Evolutionary conservation across 116 monocot species (phyloP), one percentile per base, ranked within the genome.

Genomic region (Dioscorea cayenensis): DNA sequence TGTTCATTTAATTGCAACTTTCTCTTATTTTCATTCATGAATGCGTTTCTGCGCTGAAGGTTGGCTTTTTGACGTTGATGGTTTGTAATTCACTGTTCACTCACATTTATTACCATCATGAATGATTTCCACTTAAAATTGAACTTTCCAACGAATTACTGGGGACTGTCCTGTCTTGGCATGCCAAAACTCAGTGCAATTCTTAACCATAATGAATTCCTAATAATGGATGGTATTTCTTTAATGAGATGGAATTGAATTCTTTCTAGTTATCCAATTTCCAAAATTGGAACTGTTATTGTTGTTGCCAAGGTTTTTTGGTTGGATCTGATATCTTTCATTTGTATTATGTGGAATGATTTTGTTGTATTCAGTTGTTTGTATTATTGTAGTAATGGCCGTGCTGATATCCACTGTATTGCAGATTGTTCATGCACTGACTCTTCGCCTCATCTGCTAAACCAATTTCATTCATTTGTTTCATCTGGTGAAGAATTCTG

Each of bases 401-500:
- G 2, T 52, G 6, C 55, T 55, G 55, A 55, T 55, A 16, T 55
- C 55, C 17, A 16, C 17, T n/a, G 5, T n/a, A 55, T 55, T 55
- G 55, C 14, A 55, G 55, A 55, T 55, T 55, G 55, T 55, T 55
- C 0, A 16, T n/a, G 55, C 55, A 55, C 17, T n/a, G 55, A 55
- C 14, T 55, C 14, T 55, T n/a, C 17, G 8, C 11, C 43, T 43
- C 43, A 10, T 43, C 43, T 12, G 43, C 12, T 6, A 43, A 43
- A 3, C 55, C 55, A 27, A 14, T 58, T 50, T 60, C 21, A 12
- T 66, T 51, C 28, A 25, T 32, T 43, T 43, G 17, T 74, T 18
- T 35, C 21, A 7, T 23, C 59, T 84, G 10, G 14, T 67, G 35
- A 77, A 59, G 52, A 64, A 50, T 51, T 67, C 18, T 59, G 51